Base-by-base conservation (phyloP, 345 rosid species). In the Nasturtium officinale region DNA sequence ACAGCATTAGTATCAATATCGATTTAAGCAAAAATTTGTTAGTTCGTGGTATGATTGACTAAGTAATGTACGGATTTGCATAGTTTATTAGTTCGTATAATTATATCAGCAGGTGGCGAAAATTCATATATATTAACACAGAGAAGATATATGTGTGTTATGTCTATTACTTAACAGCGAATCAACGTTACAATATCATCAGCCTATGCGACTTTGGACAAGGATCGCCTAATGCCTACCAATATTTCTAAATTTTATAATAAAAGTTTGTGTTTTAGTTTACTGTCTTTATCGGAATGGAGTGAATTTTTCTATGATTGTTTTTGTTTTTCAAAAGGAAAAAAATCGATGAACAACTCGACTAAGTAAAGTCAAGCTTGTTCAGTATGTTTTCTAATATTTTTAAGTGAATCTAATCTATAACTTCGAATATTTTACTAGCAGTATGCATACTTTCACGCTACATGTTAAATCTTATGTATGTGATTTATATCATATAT, bases 81-180 rank as follows among this genome's bases (percentile, higher is more conserved):
- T 10, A 47, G 5, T 18, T 47, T 18, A 47, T 16, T 16, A 33
- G 26, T 10, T 11, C 63, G 33, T 18, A n/a, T 59, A 59, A 8
- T 4, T 3, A 30, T 1, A 12, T 18, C 15, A 59, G 15, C 29
- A 3, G 25, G 42, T 59, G 29, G 3, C 13, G 16, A 59, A 6
- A 23, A 23, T 6, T 37, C 1, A 21, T 21, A 64, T 7, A 46
- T 20, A 21, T 30, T 30, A 10, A n/a, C 16, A 64, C 20, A 29
- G 8, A 74, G 51, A 16, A 29, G 1, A 13, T 42, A 42, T 13
- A 35, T 18, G 51, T 13, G 46, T 18, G 51, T 69, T 37, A 76
- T 63, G 35, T 65, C 60, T 70, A 71, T 71, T 71, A 71, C 80
- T 77, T 77, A 77, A 57, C 72, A 42, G 37, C 73, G 72, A 77